These are phyloP conservation scores for Talaromyces sp. DNA, from an alignment of 2,329 filamentous ascomycete genomes.

Conservation along the genomic window DNA sequence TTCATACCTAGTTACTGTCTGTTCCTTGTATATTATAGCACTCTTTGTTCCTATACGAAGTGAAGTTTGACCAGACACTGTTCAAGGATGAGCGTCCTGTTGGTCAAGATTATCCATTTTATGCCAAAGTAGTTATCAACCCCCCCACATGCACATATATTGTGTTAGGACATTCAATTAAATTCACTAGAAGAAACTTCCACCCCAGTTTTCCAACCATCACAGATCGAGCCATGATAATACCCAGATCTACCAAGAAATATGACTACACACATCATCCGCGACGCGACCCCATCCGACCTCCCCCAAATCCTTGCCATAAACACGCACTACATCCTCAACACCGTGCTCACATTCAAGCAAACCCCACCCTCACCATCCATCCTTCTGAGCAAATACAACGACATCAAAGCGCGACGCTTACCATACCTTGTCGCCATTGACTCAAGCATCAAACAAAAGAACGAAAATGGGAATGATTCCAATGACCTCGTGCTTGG, in stretches of 20 bases:
- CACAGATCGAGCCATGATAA: no score
- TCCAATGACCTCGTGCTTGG: slow-evolving; percentile 26
- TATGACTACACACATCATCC: slow-evolving; percentile 22
- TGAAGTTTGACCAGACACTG: not conserved
- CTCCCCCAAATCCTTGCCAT: slow-evolving; percentile 35
- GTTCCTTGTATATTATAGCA: not conserved
- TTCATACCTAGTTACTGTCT: not conserved
- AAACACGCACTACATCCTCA: slow-evolving; percentile 36
- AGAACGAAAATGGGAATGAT: not conserved
- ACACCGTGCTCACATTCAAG: slow-evolving; percentile 37
- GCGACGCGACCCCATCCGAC: slow-evolving; percentile 31
- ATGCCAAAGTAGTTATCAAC: not conserved
- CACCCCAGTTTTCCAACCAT: not conserved
- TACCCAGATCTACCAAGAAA: not conserved
- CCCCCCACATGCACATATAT: not conserved
- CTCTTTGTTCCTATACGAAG: not conserved
- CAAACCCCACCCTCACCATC: slow-evolving; percentile 27
- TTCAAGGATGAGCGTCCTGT: not conserved
- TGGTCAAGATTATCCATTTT: not conserved
- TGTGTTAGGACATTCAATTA: not conserved
- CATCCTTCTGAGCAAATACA: slow-evolving; percentile 29
- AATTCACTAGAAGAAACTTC: not conserved
- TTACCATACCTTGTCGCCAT: slow-evolving; percentile 40
- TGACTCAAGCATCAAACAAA: slow-evolving; percentile 18
- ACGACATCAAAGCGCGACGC: slow-evolving; percentile 21